Conservation (phyloP, 805 yeast species). For the Wickerhamiella brachini region DNA sequence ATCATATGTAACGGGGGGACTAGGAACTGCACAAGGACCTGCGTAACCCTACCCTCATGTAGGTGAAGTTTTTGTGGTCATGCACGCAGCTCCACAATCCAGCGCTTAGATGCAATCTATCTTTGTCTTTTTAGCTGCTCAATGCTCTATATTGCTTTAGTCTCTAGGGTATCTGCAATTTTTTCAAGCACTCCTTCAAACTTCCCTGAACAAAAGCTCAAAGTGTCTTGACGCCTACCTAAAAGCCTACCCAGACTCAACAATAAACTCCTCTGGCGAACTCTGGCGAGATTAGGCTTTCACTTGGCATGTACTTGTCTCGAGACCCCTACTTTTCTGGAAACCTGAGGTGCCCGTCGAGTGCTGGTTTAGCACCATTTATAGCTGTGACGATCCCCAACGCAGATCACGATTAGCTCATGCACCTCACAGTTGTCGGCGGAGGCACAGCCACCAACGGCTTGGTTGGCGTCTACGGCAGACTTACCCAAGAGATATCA, state of each 20-base stretch:
- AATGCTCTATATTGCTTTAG: no score
- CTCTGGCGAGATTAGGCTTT: no score
- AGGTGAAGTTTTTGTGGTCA: neutral
- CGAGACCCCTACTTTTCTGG: no score
- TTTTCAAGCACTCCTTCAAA: no score
- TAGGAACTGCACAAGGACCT: neutral
- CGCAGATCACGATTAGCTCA: neutral
- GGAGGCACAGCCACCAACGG: conserved; percentile 61
- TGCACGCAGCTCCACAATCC: neutral
- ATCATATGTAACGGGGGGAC: neutral
- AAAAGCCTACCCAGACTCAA: no score
- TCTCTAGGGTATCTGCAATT: no score
- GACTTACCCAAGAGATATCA: conserved; percentile 32
- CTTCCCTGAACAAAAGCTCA: no score
- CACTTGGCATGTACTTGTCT: no score
- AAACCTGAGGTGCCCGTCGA: no score
- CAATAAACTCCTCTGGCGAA: no score
- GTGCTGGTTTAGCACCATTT: neutral
- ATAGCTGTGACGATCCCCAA: neutral
- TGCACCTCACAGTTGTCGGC: conserved; percentile 21
- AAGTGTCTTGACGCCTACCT: no score
- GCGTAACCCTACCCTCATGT: neutral
- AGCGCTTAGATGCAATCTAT: neutral
- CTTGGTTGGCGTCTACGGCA: conserved; percentile 43
- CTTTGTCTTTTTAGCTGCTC: no score